Percentiles rank a stretch among this genome's conserved stretches.
Conservation (phyloP, 495 filamentous ascomycete species). For the Xylaria acuta region DNA sequence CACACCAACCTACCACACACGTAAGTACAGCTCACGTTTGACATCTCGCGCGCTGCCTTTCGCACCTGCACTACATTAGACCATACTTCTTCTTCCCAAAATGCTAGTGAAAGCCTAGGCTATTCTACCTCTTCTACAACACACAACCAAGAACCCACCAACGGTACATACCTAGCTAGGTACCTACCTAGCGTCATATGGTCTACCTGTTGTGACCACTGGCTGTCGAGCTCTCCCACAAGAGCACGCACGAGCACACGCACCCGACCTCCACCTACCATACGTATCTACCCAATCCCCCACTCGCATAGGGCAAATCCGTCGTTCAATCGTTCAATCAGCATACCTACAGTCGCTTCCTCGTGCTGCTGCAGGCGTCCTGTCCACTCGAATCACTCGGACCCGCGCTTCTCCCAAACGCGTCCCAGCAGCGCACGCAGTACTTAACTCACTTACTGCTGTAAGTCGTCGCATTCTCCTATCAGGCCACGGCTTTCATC, state of each 20-base stretch:
- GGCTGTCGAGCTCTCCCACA: neutral
- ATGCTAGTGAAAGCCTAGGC: neutral
- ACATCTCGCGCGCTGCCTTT: conserved; percentile 8
- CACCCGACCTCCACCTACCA: neutral
- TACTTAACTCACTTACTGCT: neutral
- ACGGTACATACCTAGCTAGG: too few species aligned
- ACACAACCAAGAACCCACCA: neutral
- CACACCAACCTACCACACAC: neutral
- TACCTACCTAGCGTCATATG: neutral
- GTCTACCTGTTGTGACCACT: neutral
- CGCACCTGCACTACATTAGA: neutral
- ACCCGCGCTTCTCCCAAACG: conserved; percentile 37
- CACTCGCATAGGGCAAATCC: neutral
- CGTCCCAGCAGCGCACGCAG: conserved; percentile 30
- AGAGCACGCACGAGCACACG: neutral
- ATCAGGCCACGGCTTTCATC: conserved; percentile 19
- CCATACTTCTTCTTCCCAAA: neutral
- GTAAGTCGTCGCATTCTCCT: conserved; percentile 24
- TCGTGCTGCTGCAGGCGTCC: conserved; percentile 35
- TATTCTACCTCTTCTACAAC: neutral
- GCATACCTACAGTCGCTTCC: neutral
- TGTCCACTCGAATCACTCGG: conserved; percentile 36
- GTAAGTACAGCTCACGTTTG: neutral
- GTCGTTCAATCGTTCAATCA: conserved; percentile 15
- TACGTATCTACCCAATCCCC: conserved; percentile 10